These are phyloP conservation scores for Claviceps monticola DNA, from an alignment of 2,329 filamentous ascomycete species.

Conservation along the genomic window DNA sequence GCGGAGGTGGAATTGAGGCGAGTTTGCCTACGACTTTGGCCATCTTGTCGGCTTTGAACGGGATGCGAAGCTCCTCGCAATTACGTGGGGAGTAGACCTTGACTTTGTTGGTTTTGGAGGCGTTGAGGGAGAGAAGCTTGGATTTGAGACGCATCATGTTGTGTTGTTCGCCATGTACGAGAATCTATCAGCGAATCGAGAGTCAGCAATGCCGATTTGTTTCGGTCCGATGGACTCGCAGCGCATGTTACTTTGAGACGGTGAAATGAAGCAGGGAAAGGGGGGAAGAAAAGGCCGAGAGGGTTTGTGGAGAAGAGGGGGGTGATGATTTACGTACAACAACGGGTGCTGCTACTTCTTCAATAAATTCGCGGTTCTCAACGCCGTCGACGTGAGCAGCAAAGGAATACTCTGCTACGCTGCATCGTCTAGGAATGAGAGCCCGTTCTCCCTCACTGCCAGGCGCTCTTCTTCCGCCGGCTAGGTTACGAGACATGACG, in stretches of 20 bases:
- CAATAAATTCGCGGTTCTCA: constrained; percentile 93
- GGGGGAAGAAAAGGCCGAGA: too few species aligned
- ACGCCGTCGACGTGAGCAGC: constrained; percentile 93
- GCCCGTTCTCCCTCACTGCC: constrained; percentile 68
- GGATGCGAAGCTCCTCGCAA: constrained; percentile 86
- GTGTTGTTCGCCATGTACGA: constrained; percentile 93
- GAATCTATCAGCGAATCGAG: constrained; percentile 43
- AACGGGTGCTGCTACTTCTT: constrained; percentile 80
- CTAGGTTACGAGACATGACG: constrained; percentile 66
- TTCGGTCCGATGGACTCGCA: not conserved
- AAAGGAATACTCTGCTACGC: constrained; percentile 87
- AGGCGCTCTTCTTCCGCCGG: constrained; percentile 45
- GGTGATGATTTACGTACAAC: constrained; percentile 45
- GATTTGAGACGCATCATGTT: constrained; percentile 98
- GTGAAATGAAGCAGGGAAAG: not conserved
- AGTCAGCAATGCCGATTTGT: not conserved
- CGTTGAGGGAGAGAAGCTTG: constrained; percentile 83
- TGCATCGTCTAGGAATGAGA: constrained; percentile 85
- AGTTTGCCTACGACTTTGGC: constrained; percentile 94
- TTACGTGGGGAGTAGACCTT: constrained; percentile 93
- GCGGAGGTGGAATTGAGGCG: constrained; percentile 63
- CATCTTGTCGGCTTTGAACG: constrained; percentile 88
- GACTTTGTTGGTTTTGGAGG: constrained; percentile 63
- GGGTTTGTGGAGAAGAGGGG: not conserved
- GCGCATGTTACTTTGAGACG: too few species aligned